phyloP scores from a whole-genome alignment of 164 flowering plant genomes.

The Echeveria elegans region DNA sequence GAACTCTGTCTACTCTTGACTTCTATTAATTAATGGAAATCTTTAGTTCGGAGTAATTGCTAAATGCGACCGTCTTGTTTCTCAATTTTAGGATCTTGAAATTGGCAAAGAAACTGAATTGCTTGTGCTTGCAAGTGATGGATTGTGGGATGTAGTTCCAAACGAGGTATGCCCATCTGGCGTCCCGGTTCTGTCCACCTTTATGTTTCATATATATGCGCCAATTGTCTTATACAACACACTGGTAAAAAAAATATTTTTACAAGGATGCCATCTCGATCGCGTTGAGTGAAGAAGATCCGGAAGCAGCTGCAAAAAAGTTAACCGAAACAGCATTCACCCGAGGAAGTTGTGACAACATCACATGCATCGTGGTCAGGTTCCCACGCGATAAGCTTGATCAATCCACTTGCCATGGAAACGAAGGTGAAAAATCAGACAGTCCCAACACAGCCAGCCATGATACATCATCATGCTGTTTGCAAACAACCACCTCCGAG shows the following conservation, averaged over 20 bases:
- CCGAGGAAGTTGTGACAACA: slow-evolving; percentile 94
- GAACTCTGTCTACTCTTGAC: neutral
- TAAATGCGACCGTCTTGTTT: slow-evolving; percentile 84
- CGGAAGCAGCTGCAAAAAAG: slow-evolving; percentile 82
- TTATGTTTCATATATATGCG: neutral
- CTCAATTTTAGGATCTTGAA: neutral
- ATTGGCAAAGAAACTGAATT: neutral
- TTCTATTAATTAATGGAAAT: neutral
- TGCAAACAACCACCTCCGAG: neutral
- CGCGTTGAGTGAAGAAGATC: slow-evolving; percentile 64
- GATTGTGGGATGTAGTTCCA: slow-evolving; percentile 89
- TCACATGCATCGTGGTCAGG: slow-evolving; percentile 90
- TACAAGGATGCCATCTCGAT: slow-evolving; percentile 79
- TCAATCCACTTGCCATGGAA: slow-evolving; percentile 9
- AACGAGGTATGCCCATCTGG: slow-evolving; percentile 48
- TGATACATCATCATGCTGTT: neutral
- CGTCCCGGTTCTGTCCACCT: neutral
- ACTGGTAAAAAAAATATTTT: neutral
- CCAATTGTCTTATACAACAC: neutral
- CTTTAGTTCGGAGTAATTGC: slow-evolving; percentile 17
- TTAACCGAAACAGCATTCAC: slow-evolving; percentile 77
- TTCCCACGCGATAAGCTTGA: slow-evolving; percentile 49
- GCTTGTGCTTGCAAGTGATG: neutral
- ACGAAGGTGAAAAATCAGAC: neutral
- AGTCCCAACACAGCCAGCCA: neutral